Percentiles rank a stretch among this genome's conserved stretches.
These are phyloP conservation scores for Hydrangea macrophylla DNA, from an alignment of 148 eudicot genomes.

Conservation along the genomic window DNA sequence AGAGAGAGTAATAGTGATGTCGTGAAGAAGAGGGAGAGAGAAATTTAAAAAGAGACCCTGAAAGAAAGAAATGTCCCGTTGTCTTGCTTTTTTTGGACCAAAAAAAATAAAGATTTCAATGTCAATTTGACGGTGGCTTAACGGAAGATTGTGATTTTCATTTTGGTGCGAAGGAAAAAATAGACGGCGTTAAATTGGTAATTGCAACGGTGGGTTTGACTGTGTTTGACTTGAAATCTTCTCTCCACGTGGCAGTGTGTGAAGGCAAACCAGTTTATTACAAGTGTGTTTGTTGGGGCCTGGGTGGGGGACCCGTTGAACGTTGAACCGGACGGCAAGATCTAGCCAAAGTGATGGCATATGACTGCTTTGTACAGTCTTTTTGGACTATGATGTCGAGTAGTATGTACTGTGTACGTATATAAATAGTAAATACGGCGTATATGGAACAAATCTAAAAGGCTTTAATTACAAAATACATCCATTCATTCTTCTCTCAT, in stretches of 20 bases:
- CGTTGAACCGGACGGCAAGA: slow-evolving; percentile 33
- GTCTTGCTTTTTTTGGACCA: slow-evolving; percentile 1
- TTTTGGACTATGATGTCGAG: background rate
- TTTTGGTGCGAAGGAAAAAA: no score
- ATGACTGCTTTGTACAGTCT: background rate
- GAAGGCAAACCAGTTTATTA: background rate
- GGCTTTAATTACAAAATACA: no score
- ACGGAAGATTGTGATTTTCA: no score
- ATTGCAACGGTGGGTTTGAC: background rate
- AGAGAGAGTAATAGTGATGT: background rate
- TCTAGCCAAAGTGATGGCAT: background rate
- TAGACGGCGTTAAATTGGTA: slow-evolving; percentile 4
- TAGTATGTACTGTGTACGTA: no score
- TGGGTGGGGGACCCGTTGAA: slow-evolving; percentile 18
- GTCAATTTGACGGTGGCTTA: background rate
- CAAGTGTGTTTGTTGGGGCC: slow-evolving; percentile 11
- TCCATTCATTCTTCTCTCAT: no score
- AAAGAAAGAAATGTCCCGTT: slow-evolving; percentile 6
- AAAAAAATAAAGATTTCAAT: background rate
- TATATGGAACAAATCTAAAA: no score
- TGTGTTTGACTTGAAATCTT: background rate
- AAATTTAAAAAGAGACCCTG: background rate
- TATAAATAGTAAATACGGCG: no score
- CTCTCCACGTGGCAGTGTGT: slow-evolving; percentile 21
- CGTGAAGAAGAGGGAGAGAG: background rate